These are phyloP conservation scores for Yamadazyma akitaensis DNA, from an alignment of 805 yeast genomes.

Conservation along the genomic window DNA sequence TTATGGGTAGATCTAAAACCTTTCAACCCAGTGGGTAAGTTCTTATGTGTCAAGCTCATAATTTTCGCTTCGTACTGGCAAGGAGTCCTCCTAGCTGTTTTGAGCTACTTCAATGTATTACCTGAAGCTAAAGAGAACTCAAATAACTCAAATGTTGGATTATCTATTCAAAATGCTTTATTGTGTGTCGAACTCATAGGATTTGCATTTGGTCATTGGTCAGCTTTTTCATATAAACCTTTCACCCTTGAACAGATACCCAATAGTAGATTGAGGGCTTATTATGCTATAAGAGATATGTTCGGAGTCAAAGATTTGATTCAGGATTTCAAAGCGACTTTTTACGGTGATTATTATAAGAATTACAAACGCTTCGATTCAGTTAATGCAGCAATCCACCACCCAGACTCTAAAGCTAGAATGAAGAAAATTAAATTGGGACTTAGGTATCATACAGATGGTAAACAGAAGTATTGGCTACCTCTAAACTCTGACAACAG, in stretches of 20 bases:
- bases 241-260: constrained; percentile 62
- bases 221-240: constrained; percentile 75
- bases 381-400: constrained; percentile 64
- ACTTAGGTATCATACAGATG: constrained; percentile 72
- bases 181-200: constrained; percentile 80
- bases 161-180: constrained; percentile 70
- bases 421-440: constrained; percentile 79
- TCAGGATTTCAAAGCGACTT: constrained; percentile 72
- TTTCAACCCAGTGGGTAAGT: constrained; percentile 88
- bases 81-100: constrained; percentile 56
- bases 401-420: constrained; percentile 61
- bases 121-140: constrained; percentile 30
- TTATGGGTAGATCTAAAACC: constrained; percentile 72
- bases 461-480: constrained; percentile 82
- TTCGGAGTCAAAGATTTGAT: constrained; percentile 73
- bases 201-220: constrained; percentile 86
- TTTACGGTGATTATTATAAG: constrained; percentile 64
- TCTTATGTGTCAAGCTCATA: constrained; percentile 86
- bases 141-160: constrained; percentile 42
- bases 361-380: constrained; percentile 84
- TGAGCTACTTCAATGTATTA: constrained; percentile 47
- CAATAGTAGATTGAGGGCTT: constrained; percentile 60
- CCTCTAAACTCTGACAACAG: constrained; percentile 14
- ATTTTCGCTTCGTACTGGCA: constrained; percentile 99
- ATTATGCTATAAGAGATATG: constrained; percentile 71